Evolutionary conservation across 768 basidiomycete species (phyloP).

Genomic region (Termitomyces sp.): DNA sequence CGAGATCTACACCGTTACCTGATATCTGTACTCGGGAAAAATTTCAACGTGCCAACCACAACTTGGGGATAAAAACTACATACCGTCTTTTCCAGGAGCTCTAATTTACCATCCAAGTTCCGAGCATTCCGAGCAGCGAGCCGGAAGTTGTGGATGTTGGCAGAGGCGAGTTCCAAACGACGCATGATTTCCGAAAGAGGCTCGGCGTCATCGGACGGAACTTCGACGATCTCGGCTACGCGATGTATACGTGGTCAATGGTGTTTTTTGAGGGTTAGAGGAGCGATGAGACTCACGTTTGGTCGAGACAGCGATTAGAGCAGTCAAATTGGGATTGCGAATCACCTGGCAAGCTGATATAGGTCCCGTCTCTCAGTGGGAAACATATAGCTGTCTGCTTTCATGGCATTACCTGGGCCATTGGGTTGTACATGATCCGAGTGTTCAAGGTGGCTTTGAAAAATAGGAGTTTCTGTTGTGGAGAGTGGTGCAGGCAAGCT

Average conservation of each 20-base stretch:
- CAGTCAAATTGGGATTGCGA: neutral
- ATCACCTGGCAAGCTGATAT: neutral
- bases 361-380: neutral
- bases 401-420: neutral
- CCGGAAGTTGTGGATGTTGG: conserved; percentile 1
- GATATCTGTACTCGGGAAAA: neutral
- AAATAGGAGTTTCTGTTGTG: neutral
- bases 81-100: conserved; percentile 5
- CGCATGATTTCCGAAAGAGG: neutral
- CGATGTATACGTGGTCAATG: neutral
- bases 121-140: conserved; percentile 1
- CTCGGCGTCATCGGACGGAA: neutral
- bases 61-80: no score
- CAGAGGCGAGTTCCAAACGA: conserved; percentile 2
- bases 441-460: neutral
- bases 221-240: neutral
- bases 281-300: neutral
- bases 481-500: neutral
- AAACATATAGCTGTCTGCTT: neutral
- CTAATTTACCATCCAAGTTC: neutral
- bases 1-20: neutral
- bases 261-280: neutral
- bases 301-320: neutral
- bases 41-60: no score
- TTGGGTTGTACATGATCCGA: neutral